Evolutionary conservation across 2,329 filamentous ascomycete species (phyloP).

Genomic region (Scleromitrula shiraiana): DNA sequence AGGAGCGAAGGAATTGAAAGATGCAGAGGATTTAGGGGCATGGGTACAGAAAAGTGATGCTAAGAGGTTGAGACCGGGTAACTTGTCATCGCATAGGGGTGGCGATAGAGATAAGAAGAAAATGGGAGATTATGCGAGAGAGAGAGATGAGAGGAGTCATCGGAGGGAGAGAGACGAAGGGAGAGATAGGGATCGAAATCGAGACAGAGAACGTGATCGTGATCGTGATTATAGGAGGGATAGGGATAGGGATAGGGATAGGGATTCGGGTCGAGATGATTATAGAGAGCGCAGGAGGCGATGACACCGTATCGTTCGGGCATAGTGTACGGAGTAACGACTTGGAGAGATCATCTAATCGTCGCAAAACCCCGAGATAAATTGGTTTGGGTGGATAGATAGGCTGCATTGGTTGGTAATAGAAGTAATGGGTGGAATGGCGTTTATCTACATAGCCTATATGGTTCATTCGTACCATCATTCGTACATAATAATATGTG

Average conservation of each 20-base stretch:
- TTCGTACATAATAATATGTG: too few relatives aligned
- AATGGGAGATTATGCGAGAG: conserved; percentile 34
- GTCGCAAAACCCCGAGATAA: too few relatives aligned
- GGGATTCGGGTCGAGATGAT: too few relatives aligned
- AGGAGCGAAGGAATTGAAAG: conserved; percentile 74
- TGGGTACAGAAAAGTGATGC: conserved; percentile 66
- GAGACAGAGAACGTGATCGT: conserved; percentile 14
- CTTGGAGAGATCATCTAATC: neutral
- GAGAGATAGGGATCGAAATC: conserved; percentile 26
- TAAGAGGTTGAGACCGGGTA: conserved; percentile 37
- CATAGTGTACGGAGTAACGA: conserved; percentile 5
- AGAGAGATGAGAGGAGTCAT: conserved; percentile 33
- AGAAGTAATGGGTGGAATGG: too few relatives aligned
- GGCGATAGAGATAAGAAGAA: conserved; percentile 34
- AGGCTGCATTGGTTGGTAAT: too few relatives aligned
- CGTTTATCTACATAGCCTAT: too few relatives aligned
- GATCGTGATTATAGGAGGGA: conserved; percentile 19
- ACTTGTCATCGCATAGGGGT: conserved; percentile 16
- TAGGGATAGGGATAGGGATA: too few relatives aligned
- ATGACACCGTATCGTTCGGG: neutral
- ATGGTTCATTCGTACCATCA: too few relatives aligned
- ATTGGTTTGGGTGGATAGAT: too few relatives aligned
- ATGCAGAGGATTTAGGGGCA: conserved; percentile 63
- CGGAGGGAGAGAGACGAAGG: conserved; percentile 28
- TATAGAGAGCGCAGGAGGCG: conserved; percentile 17